These are phyloP conservation scores for Fragaria nilgerrensis DNA, from an alignment of 306 rosid genomes.

Conservation along the genomic window DNA sequence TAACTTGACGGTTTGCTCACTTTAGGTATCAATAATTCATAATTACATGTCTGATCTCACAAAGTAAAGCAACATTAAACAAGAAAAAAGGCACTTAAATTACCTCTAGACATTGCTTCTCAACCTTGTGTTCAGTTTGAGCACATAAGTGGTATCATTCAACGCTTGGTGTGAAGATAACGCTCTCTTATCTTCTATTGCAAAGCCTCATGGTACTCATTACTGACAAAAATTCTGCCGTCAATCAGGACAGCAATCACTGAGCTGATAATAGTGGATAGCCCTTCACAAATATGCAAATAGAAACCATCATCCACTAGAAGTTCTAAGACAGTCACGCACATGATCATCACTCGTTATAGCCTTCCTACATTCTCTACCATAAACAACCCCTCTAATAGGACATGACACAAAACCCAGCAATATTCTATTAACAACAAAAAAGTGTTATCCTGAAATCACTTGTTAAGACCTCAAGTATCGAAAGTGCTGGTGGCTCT, in stretches of 20 bases:
- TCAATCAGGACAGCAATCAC: slow-evolving; percentile 84
- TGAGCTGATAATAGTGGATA: slow-evolving; percentile 84
- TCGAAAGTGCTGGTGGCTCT: no score
- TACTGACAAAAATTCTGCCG: slow-evolving; percentile 72
- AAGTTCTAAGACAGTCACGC: slow-evolving; percentile 84
- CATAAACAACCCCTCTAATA: no score
- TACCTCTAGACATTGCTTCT: slow-evolving; percentile 93
- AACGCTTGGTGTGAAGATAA: no score
- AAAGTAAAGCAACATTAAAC: no score
- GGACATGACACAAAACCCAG: no score
- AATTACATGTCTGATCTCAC: no score
- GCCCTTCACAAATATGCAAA: slow-evolving; percentile 86
- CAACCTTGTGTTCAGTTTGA: slow-evolving; percentile 84
- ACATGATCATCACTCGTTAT: slow-evolving; percentile 24
- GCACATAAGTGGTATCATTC: slow-evolving; percentile 55
- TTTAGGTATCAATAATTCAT: no score
- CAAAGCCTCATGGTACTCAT: slow-evolving; percentile 86
- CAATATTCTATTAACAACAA: no score
- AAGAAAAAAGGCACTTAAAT: slow-evolving; percentile 22
- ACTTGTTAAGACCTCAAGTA: no score
- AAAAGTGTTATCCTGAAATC: no score
- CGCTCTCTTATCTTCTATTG: slow-evolving; percentile 79
- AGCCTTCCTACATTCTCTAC: no score
- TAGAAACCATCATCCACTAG: slow-evolving; percentile 95
- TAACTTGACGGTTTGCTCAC: no score